Conservation (phyloP, 345 rosid species). For the Pistacia atlantica region DNA sequence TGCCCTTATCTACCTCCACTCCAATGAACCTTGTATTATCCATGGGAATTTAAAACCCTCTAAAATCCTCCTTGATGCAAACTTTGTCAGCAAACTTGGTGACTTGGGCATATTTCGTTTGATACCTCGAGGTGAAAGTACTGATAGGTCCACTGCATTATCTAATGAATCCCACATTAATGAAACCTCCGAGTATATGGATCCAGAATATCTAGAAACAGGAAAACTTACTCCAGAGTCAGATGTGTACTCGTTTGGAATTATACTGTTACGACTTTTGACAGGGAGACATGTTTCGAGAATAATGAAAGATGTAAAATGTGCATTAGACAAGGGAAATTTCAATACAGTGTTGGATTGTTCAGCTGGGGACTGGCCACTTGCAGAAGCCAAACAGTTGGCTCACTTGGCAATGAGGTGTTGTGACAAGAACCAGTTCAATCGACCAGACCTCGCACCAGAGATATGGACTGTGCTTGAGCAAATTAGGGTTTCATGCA, state of each 20-base stretch:
- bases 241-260: constrained; percentile 77
- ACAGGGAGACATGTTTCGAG: constrained; percentile 60
- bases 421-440: constrained; percentile 47
- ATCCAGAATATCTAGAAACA: constrained; percentile 56
- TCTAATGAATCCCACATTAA: constrained; percentile 15
- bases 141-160: neutral
- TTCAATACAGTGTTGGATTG: constrained; percentile 56
- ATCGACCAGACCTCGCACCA: constrained; percentile 59
- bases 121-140: constrained; percentile 36
- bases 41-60: constrained; percentile 87
- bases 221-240: constrained; percentile 57
- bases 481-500: constrained; percentile 46
- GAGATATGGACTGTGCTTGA: constrained; percentile 56
- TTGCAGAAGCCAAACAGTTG: constrained; percentile 52
- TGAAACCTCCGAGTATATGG: constrained; percentile 37
- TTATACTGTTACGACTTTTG: constrained; percentile 74
- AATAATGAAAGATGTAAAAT: constrained; percentile 55
- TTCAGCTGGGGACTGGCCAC: constrained; percentile 84
- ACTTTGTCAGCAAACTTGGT: constrained; percentile 63
- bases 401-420: constrained; percentile 72
- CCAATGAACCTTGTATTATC: constrained; percentile 67
- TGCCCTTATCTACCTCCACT: constrained; percentile 82
- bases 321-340: constrained; percentile 66
- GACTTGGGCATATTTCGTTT: constrained; percentile 66
- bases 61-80: constrained; percentile 77